Percentiles rank a stretch among this genome's conserved stretches.
Evolutionary conservation across 2,329 filamentous ascomycete species (phyloP).

Genomic region (Pseudopyricularia javanii): DNA sequence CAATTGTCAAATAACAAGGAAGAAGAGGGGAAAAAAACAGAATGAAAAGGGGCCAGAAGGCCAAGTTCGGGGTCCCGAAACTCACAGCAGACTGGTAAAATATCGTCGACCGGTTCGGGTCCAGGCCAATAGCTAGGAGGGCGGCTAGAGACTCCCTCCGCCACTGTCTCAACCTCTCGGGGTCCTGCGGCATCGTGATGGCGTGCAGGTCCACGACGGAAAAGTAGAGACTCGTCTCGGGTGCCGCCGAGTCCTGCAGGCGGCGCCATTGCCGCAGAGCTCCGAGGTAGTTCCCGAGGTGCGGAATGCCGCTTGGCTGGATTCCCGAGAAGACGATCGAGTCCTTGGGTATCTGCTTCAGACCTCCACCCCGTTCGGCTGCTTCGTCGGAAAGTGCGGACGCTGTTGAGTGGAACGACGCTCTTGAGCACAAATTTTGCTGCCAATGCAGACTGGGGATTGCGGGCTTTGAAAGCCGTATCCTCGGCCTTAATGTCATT

Average conservation of each 20-base stretch:
- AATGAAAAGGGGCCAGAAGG: background rate
- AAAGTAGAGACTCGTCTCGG: slow-evolving; percentile 57
- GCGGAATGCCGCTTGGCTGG: slow-evolving; percentile 87
- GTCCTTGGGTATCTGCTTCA: slow-evolving; percentile 2
- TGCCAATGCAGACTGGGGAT: too few species aligned
- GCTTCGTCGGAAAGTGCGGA: background rate
- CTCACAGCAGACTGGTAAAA: slow-evolving; percentile 73
- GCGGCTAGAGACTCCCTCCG: slow-evolving; percentile 67
- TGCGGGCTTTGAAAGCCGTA: too few species aligned
- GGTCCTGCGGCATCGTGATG: slow-evolving; percentile 65
- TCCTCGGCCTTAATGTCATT: too few species aligned
- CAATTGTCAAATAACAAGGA: background rate
- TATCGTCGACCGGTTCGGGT: slow-evolving; percentile 62
- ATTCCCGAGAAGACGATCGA: slow-evolving; percentile 82
- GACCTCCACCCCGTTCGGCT: background rate
- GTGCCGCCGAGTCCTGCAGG: slow-evolving; percentile 53
- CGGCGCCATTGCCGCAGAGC: slow-evolving; percentile 78
- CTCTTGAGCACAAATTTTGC: background rate
- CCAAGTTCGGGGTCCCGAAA: slow-evolving; percentile 3
- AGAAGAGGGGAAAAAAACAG: background rate
- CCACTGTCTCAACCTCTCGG: slow-evolving; percentile 45
- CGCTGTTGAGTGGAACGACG: background rate
- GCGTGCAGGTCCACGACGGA: slow-evolving; percentile 91
- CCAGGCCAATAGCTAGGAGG: slow-evolving; percentile 71
- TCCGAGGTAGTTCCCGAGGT: slow-evolving; percentile 90